These are phyloP conservation scores for Platanus orientalis DNA, from an alignment of 164 flowering plant genomes.

Conservation along the genomic window DNA sequence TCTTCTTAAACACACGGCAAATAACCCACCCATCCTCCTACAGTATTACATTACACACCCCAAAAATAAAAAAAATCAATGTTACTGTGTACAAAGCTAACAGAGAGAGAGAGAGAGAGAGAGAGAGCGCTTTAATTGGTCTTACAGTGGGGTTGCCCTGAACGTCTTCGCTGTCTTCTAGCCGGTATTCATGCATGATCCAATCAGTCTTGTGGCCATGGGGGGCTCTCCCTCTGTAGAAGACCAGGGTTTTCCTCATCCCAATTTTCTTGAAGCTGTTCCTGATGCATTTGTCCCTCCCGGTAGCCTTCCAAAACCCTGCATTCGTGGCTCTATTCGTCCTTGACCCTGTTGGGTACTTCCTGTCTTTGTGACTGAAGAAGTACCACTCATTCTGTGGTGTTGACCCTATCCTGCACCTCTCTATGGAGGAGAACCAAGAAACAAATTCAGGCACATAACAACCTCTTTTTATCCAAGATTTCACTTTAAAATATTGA, in stretches of 20 bases:
- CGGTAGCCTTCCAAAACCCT: constrained; percentile 98
- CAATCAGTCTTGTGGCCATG: constrained; percentile 95
- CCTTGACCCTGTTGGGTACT: constrained; percentile 93
- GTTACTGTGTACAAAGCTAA: not conserved
- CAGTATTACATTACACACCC: not conserved
- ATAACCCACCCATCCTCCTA: constrained; percentile 98
- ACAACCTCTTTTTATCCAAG: too few species aligned
- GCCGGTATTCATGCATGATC: constrained; percentile 98
- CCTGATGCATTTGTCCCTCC: constrained; percentile 92
- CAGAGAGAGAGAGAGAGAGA: constrained; percentile 5
- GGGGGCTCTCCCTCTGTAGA: constrained; percentile 92
- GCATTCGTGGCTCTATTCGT: constrained; percentile 88
- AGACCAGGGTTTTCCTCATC: constrained; percentile 93
- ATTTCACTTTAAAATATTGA: too few species aligned
- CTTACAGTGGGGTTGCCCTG: constrained; percentile 31
- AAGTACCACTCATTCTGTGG: constrained; percentile 98
- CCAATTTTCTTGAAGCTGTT: constrained; percentile 83
- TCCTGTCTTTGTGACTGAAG: constrained; percentile 96
- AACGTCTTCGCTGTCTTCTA: constrained; percentile 67
- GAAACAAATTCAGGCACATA: not conserved
- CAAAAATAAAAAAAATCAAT: too few species aligned
- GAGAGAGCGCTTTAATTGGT: constrained; percentile 3
- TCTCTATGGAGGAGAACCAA: constrained; percentile 39
- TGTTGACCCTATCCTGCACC: constrained; percentile 83
- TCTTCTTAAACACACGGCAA: constrained; percentile 92